These are phyloP conservation scores for Allium fistulosum DNA, from an alignment of 106 monocot species.

Conservation along the genomic window DNA sequence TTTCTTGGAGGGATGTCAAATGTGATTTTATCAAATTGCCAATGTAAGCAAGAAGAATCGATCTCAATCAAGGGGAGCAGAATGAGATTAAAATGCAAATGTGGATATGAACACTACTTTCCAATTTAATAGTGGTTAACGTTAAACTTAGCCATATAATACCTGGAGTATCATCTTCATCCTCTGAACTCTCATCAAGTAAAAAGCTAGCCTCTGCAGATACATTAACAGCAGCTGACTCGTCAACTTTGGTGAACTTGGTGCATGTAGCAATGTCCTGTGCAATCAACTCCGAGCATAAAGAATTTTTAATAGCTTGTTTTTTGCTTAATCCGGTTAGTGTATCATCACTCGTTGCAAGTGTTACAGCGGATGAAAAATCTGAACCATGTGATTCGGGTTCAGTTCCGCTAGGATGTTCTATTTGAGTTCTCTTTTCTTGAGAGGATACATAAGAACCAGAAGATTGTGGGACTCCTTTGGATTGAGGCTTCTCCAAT, in stretches of 20 bases:
- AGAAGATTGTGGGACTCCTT: slow-evolving; percentile 4
- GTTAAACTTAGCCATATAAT: slow-evolving; percentile 6
- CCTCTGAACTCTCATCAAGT: slow-evolving; percentile 42
- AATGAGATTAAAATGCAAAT: not conserved
- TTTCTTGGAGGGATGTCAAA: too few relatives aligned
- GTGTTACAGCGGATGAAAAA: slow-evolving; percentile 35
- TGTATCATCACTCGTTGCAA: slow-evolving; percentile 27
- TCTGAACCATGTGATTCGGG: slow-evolving; percentile 34
- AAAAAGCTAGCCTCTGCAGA: slow-evolving; percentile 32
- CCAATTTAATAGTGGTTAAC: not conserved
- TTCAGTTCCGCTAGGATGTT: not conserved
- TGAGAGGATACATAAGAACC: slow-evolving; percentile 5
- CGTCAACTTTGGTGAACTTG: slow-evolving; percentile 10
- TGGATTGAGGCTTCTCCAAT: not conserved
- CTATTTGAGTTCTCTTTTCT: slow-evolving; percentile 2
- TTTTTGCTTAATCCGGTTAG: slow-evolving; percentile 15
- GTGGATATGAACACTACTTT: not conserved
- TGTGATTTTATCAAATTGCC: too few relatives aligned
- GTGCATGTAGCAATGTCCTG: slow-evolving; percentile 6
- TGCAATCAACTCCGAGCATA: slow-evolving; percentile 7
- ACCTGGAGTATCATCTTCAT: slow-evolving; percentile 76
- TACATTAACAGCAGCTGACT: slow-evolving; percentile 13
- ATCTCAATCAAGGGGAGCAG: too few relatives aligned
- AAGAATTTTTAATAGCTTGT: not conserved
- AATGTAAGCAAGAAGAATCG: too few relatives aligned